Conservation (phyloP, 2,329 filamentous ascomycete genomes). For the Onygenales sp. region DNA sequence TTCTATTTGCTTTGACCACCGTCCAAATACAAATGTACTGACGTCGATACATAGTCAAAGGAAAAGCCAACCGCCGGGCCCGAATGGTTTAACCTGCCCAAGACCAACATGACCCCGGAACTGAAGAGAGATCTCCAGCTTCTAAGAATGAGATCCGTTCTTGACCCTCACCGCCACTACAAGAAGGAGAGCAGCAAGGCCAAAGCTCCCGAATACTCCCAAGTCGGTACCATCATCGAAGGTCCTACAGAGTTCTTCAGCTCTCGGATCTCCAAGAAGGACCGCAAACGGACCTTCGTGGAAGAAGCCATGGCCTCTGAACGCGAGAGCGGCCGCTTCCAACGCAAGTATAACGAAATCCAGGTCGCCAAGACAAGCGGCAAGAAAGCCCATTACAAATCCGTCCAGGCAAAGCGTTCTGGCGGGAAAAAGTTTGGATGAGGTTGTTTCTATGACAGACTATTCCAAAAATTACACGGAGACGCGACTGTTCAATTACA, state of each 20-base stretch:
- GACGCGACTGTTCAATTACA: neutral
- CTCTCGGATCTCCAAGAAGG: slow-evolving; percentile 71
- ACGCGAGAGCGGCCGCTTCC: slow-evolving; percentile 61
- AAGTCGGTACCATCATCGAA: slow-evolving; percentile 80
- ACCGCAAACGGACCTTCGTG: slow-evolving; percentile 76
- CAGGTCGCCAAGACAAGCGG: slow-evolving; percentile 75
- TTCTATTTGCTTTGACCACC: slow-evolving; percentile 2
- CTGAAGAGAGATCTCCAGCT: slow-evolving; percentile 84
- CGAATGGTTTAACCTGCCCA: slow-evolving; percentile 81
- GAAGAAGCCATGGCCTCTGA: slow-evolving; percentile 71
- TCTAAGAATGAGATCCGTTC: slow-evolving; percentile 75
- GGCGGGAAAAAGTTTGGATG: slow-evolving; percentile 11
- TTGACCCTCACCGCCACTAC: slow-evolving; percentile 84
- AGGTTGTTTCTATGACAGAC: neutral
- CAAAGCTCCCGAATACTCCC: slow-evolving; percentile 69
- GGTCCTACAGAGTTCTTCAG: slow-evolving; percentile 83
- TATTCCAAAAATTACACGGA: neutral
- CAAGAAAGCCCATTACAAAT: slow-evolving; percentile 83
- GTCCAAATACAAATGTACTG: slow-evolving; percentile 4
- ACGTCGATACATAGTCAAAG: slow-evolving; percentile 16
- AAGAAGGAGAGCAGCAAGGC: slow-evolving; percentile 72
- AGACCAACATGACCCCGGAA: slow-evolving; percentile 72
- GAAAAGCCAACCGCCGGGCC: slow-evolving; percentile 63
- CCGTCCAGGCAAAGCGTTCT: slow-evolving; percentile 52
- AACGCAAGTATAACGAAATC: slow-evolving; percentile 77